A percentile compares a stretch with the other conserved stretches of the same genome.
These are phyloP conservation scores for Scedosporium minutisporum DNA, from an alignment of 2,329 filamentous ascomycete genomes.

Conservation along the genomic window DNA sequence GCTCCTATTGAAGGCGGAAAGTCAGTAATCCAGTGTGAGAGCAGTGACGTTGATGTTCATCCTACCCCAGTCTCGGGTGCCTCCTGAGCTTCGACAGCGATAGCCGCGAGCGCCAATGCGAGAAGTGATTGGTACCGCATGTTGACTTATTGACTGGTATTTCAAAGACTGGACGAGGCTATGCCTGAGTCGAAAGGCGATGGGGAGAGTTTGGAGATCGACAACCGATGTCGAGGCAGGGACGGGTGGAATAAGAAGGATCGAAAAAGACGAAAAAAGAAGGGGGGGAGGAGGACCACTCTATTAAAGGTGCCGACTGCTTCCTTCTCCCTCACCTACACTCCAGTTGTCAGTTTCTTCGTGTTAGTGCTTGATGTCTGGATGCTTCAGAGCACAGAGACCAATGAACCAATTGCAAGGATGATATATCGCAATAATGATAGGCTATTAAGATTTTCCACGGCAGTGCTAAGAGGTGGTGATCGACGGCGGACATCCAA, in stretches of 20 bases:
- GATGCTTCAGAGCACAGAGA: neutral
- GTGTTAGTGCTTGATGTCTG: neutral
- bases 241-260: neutral
- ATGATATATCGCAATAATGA: neutral
- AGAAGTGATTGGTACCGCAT: constrained; percentile 5
- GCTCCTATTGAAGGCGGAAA: constrained; percentile 16
- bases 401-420: neutral
- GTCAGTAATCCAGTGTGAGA: neutral
- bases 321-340: neutral
- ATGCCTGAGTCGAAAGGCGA: neutral
- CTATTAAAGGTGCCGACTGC: neutral
- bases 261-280: neutral
- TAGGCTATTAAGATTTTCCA: neutral
- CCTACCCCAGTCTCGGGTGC: neutral
- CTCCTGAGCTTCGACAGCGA: neutral
- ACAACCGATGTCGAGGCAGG: neutral
- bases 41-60: neutral
- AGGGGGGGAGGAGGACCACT: neutral
- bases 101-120: constrained; percentile 3
- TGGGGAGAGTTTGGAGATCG: neutral
- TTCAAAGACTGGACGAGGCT: neutral
- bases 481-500: constrained; percentile 1
- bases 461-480: neutral
- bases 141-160: neutral
- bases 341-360: neutral